These are phyloP conservation scores for Suillus placidus DNA, from an alignment of 768 basidiomycete species.

Conservation along the genomic window DNA sequence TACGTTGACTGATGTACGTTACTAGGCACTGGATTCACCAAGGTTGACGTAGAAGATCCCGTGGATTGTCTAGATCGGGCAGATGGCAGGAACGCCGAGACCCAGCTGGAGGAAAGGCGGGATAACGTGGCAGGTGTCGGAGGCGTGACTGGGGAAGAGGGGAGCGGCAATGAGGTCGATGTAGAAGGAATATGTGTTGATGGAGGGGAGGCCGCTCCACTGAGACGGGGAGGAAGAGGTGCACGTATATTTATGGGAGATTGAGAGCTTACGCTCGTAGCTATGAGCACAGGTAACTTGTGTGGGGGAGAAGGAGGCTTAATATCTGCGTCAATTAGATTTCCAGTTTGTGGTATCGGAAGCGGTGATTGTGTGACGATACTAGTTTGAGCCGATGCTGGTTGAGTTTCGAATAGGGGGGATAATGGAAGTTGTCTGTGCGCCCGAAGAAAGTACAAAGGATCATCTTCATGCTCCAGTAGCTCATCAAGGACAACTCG, in stretches of 20 bases:
- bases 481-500: slow-evolving; percentile 64
- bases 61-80: slow-evolving; percentile 16
- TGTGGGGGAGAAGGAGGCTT: slow-evolving; percentile 5
- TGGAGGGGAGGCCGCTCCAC: slow-evolving; percentile 28
- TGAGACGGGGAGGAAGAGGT: slow-evolving; percentile 26
- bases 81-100: slow-evolving; percentile 48
- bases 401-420: slow-evolving; percentile 34
- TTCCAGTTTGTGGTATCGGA: slow-evolving; percentile 6
- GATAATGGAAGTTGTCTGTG: slow-evolving; percentile 21
- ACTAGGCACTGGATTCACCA: slow-evolving; percentile 13
- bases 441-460: slow-evolving; percentile 57
- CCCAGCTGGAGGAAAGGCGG: slow-evolving; percentile 51
- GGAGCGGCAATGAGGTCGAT: slow-evolving; percentile 22
- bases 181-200: slow-evolving; percentile 22
- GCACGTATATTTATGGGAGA: slow-evolving; percentile 15
- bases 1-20: slow-evolving; percentile 19
- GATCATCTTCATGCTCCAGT: slow-evolving; percentile 68
- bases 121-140: slow-evolving; percentile 44
- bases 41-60: slow-evolving; percentile 16
- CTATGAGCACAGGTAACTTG: slow-evolving; percentile 9
- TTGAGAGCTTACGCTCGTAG: slow-evolving; percentile 16
- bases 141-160: slow-evolving; percentile 7
- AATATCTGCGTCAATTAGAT: slow-evolving; percentile 14
- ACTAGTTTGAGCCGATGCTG: slow-evolving; percentile 21
- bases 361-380: slow-evolving; percentile 11